phyloP scores from a whole-genome alignment of 2,329 filamentous ascomycete species.

The Parastagonospora nodorum region DNA sequence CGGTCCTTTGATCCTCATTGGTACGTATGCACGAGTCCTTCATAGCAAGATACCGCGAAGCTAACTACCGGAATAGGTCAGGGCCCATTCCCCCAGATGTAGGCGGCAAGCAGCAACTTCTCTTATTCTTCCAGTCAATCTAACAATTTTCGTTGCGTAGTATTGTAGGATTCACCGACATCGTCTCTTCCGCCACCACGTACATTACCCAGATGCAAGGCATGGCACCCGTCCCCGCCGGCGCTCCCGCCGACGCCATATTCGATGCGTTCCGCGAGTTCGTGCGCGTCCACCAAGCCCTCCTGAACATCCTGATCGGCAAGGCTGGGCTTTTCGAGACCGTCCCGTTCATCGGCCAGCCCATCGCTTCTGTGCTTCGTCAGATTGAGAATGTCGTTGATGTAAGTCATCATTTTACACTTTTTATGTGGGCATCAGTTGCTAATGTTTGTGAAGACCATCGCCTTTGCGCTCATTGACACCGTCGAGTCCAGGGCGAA shows the following conservation, averaged over 20 bases:
- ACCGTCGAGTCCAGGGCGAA: conserved; percentile 4
- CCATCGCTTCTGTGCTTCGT: conserved; percentile 17
- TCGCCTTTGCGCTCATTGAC: conserved; percentile 8
- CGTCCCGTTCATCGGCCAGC: conserved; percentile 16
- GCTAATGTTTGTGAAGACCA: conserved; percentile 1
- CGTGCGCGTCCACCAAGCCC: conserved; percentile 18
- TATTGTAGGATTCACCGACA: no score
- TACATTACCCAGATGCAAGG: conserved; percentile 11
- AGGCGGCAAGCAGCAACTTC: no score
- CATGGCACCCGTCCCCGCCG: conserved; percentile 3
- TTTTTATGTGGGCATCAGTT: neutral
- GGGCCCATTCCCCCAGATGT: no score
- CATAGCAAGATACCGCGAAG: conserved; percentile 11
- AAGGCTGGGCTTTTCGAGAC: conserved; percentile 18
- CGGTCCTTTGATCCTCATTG: conserved; percentile 11
- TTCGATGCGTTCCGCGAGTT: conserved; percentile 24
- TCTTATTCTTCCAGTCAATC: no score
- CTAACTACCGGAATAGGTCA: conserved; percentile 10
- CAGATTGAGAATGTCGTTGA: conserved; percentile 18
- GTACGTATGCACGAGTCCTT: neutral
- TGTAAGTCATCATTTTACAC: conserved; percentile 8
- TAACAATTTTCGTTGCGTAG: no score
- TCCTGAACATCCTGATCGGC: conserved; percentile 23
- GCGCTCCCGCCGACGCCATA: conserved; percentile 4
- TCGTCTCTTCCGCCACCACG: neutral